These are phyloP conservation scores for Prosopis cineraria DNA, from an alignment of 306 rosid species.

Conservation along the genomic window DNA sequence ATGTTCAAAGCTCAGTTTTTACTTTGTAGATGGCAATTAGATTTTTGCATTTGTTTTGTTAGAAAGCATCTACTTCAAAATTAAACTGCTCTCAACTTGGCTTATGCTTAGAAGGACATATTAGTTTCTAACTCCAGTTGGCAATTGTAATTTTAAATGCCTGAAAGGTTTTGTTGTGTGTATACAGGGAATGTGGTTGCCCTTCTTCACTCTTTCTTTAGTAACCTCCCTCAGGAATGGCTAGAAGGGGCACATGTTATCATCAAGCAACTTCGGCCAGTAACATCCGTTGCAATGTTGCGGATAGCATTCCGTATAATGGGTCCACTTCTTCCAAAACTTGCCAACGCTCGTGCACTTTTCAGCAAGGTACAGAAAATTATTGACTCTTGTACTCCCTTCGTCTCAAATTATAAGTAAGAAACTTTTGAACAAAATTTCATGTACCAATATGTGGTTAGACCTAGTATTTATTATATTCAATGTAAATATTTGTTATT, in stretches of 20 bases:
- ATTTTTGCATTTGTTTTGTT: slow-evolving; percentile 1
- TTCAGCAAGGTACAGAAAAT: slow-evolving; percentile 73
- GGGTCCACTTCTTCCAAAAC: slow-evolving; percentile 96
- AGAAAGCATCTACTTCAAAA: slow-evolving; percentile 30
- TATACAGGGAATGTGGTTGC: slow-evolving; percentile 91
- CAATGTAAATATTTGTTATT: too few species aligned
- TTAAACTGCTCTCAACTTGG: slow-evolving; percentile 15
- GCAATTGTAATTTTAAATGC: slow-evolving; percentile 10
- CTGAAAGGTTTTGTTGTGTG: slow-evolving; percentile 32
- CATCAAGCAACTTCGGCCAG: slow-evolving; percentile 85
- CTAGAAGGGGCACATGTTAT: slow-evolving; percentile 78
- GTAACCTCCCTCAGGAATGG: slow-evolving; percentile 98
- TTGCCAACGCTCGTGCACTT: slow-evolving; percentile 85
- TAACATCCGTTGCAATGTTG: slow-evolving; percentile 92
- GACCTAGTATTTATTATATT: too few species aligned
- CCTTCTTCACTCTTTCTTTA: slow-evolving; percentile 90
- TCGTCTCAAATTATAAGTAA: too few species aligned
- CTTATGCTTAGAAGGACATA: slow-evolving; percentile 28
- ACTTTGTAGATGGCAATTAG: slow-evolving; percentile 22
- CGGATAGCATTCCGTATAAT: slow-evolving; percentile 94
- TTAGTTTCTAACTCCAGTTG: slow-evolving; percentile 14
- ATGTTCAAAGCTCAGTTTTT: background rate
- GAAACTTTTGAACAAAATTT: too few species aligned
- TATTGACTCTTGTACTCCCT: too few species aligned
- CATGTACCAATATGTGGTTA: too few species aligned